Conservation (phyloP, 371 early-diverging fungal genomes). For the Zancudomyces culisetae region DNA sequence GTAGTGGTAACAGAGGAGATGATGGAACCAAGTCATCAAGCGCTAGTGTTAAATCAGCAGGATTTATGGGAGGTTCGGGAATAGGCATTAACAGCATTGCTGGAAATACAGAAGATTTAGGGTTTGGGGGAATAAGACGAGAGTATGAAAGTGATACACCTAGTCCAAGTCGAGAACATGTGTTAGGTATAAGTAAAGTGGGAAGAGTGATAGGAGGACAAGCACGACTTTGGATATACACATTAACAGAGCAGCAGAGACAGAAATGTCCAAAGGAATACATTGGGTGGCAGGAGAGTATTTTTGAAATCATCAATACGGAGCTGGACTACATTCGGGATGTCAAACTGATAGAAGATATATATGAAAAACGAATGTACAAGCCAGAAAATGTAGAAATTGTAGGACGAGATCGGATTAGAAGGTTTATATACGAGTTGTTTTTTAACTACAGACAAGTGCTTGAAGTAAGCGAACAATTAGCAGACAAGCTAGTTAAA, state of each 20-base stretch:
- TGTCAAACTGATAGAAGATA: constrained; percentile 28
- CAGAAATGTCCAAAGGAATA: constrained; percentile 13
- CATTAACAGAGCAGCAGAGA: constrained; percentile 12
- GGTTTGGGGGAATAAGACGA: constrained; percentile 30
- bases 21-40: constrained; percentile 26
- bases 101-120: constrained; percentile 21
- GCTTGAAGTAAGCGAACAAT: constrained; percentile 22
- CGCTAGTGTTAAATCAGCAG: constrained; percentile 25
- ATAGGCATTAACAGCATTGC: constrained; percentile 3
- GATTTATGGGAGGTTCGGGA: background rate
- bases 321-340: constrained; percentile 37
- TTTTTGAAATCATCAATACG: constrained; percentile 35
- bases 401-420: constrained; percentile 3
- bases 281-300: constrained; percentile 35
- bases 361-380: constrained; percentile 26
- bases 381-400: background rate
- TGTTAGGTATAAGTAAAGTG: constrained; percentile 23
- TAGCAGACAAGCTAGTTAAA: constrained; percentile 18
- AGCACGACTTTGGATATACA: constrained; percentile 21
- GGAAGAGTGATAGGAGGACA: background rate
- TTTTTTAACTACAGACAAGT: constrained; percentile 33
- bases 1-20: no score
- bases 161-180: constrained; percentile 17
- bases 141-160: constrained; percentile 21
- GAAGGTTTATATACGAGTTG: constrained; percentile 23